Evolutionary conservation across 2,329 filamentous ascomycete species (phyloP), one percentile per base, ranked within the genome.

Genomic region (Beauveria sp.): DNA sequence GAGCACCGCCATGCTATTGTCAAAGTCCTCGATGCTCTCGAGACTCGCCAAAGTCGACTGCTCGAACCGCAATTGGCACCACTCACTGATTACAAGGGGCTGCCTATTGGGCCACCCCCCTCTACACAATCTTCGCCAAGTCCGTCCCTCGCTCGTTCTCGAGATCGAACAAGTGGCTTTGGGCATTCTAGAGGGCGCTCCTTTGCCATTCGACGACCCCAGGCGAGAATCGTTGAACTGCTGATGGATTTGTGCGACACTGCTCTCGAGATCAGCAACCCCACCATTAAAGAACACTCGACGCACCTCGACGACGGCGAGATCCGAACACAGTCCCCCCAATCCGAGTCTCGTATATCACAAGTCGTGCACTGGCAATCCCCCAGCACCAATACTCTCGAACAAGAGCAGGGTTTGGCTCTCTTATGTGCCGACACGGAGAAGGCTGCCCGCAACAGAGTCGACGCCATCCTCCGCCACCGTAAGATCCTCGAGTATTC

Each of bases 361-460:
- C 95, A 99, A 73, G 93, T 99, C 6, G 74, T 96, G 66, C 92
- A 97, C 72, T 99, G 96, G 95, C 92, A 96, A 70, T 96, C 93
- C 5, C 95, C 95, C 0, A 93, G 91, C 68, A 89, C 88, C 55
- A 93, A 93, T 69, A 95, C 92, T 0, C 77, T 96, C 18, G 95
- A 99, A 65, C 92, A 97, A 71, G 93, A 98, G 71, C 90, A 96
- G 70, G 95, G 95, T 0, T 78, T 99, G 26, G 88, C 91, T 43
- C 74, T 92, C 28, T 78, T 99, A n/a, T 96, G 92, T 71, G 84
- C 90, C 16, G 95, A 99, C 70, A 98, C 93, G 0, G 91, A 95
- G 72, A 87, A 84, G 69, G 84, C 91, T 45, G 90, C 93, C 28
- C 90, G 87, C 69, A 84, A 89, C 50, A 99, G 99, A 72, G 90